phyloP scores from a whole-genome alignment of 1,284 basidiomycete species.

The Ustilago trichophora region DNA sequence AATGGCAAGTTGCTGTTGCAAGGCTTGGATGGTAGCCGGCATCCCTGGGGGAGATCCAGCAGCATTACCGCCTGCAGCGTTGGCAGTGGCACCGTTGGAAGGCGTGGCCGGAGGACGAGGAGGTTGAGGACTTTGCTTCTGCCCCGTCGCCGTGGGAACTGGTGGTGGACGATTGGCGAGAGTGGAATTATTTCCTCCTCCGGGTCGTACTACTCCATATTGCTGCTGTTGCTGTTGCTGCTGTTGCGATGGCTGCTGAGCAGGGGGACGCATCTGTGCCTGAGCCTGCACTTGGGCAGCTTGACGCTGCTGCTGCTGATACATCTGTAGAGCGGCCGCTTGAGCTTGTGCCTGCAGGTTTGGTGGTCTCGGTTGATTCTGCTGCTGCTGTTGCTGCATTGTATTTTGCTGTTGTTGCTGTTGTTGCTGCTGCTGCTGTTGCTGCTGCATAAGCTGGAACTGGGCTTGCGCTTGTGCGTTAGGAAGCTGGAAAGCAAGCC shows the following conservation, averaged over 20 bases:
- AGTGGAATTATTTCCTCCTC: no score
- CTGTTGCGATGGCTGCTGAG: background rate
- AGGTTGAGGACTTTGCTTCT: background rate
- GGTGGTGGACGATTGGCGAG: background rate
- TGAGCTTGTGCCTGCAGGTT: conserved; percentile 26
- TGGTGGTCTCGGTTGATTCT: conserved; percentile 11
- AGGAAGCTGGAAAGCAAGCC: conserved; percentile 9
- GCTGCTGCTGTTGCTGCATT: conserved; percentile 13
- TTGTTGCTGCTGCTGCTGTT: conserved; percentile 4
- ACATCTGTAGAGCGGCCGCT: conserved; percentile 27
- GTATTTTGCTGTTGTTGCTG: conserved; percentile 18
- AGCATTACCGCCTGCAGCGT: conserved; percentile 37
- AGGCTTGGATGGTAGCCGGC: conserved; percentile 55
- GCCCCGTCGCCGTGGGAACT: background rate
- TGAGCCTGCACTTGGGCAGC: conserved; percentile 38
- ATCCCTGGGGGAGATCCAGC: conserved; percentile 12
- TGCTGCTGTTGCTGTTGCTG: conserved; percentile 6
- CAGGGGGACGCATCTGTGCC: conserved; percentile 30
- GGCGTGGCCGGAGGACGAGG: no score
- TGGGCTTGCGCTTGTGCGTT: conserved; percentile 23
- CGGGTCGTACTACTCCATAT: conserved; percentile 11
- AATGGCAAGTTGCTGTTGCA: conserved; percentile 59
- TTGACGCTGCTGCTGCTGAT: conserved; percentile 46
- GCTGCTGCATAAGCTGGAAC: no score
- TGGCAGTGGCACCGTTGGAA: background rate